Evolutionary conservation across 2,329 filamentous ascomycete genomes (phyloP), one percentile per base, ranked within the genome.

Genomic region (Fusarium falciforme): DNA sequence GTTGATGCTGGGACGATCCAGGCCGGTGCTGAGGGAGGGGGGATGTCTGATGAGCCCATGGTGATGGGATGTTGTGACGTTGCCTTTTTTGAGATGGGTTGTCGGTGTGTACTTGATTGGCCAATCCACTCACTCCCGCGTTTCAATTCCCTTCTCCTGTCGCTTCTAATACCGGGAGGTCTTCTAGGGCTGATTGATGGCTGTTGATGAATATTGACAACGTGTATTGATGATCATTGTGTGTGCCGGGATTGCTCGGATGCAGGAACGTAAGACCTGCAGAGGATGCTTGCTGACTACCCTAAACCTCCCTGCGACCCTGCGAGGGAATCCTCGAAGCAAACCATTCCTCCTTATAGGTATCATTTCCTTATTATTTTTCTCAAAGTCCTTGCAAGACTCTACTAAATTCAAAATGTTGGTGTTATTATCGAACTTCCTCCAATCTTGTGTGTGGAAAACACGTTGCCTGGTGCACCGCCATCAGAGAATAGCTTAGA

Each of bases 11-110:
- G 82, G 52, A 85, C 76, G 64, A 85, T 80, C 84, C 84, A 85
- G 16, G 59, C 22, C 27, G 80, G 81, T 27, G 79, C 80, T 52
- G 77, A 76, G 3, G 79, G 72, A 5, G 84, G 84, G 1, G 84
- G 77, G 11, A 83, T 75, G 61, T 86, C 83, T 35, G 78, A 80
- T 20, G 80, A 82, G 29, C 83, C 84, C 84, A 86, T 86, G 4
- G 17, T 49, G 40, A 9, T n/a, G n/a, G 17, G 10, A 36, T 33
- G 29, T 27, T 20, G 6, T 70, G 35, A 55, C 36, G 42, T 38
- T 64, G 64, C n/a, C 63, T 61, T 47, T 47, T 25, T 9, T 47
- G 68, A 11, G 57, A 17, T 35, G 40, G 47, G 3, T 1, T 12
- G 47, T n/a, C 4, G 9, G 25, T 49, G 25, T 29, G 42, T 47